phyloP scores from a whole-genome alignment of 164 flowering plant genomes.

The Dillenia suffruticosa region DNA sequence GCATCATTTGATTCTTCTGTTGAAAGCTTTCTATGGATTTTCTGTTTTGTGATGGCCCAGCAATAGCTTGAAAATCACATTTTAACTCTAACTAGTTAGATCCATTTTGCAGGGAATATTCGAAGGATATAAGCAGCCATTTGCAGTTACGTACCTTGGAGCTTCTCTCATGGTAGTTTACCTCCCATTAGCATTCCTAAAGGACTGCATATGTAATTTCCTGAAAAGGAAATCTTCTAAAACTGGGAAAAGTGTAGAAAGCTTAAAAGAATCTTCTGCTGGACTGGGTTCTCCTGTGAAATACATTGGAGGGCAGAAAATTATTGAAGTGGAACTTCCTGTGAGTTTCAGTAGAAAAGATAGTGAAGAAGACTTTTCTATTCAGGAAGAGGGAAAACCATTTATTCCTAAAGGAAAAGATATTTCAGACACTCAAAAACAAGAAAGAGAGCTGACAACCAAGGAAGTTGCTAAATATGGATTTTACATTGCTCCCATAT shows the following conservation, averaged over 20 bases:
- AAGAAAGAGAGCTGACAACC: conserved; percentile 40
- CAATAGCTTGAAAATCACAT: too few species aligned
- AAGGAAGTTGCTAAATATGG: conserved; percentile 70
- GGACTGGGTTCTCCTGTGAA: conserved; percentile 48
- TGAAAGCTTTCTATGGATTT: too few species aligned
- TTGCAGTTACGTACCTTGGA: conserved; percentile 95
- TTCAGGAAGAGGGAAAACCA: conserved; percentile 52
- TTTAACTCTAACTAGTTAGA: not conserved
- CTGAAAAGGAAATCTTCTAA: conserved; percentile 53
- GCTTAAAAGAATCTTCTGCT: conserved; percentile 26
- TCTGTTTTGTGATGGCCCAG: too few species aligned
- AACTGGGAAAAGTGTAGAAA: conserved; percentile 40
- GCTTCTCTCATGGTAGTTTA: conserved; percentile 95
- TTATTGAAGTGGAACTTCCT: conserved; percentile 60
- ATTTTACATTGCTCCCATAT: conserved; percentile 87
- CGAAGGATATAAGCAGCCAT: conserved; percentile 85
- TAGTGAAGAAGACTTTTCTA: conserved; percentile 57
- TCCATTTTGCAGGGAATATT: conserved; percentile 57
- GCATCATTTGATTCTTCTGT: too few species aligned
- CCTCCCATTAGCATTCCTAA: conserved; percentile 85
- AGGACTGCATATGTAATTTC: conserved; percentile 61
- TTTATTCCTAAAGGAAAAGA: conserved; percentile 42
- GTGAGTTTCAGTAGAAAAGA: conserved; percentile 54
- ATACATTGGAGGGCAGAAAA: conserved; percentile 36
- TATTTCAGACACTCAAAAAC: conserved; percentile 33